phyloP scores from a whole-genome alignment of 768 basidiomycete species.

The Naganishia antarctica region DNA sequence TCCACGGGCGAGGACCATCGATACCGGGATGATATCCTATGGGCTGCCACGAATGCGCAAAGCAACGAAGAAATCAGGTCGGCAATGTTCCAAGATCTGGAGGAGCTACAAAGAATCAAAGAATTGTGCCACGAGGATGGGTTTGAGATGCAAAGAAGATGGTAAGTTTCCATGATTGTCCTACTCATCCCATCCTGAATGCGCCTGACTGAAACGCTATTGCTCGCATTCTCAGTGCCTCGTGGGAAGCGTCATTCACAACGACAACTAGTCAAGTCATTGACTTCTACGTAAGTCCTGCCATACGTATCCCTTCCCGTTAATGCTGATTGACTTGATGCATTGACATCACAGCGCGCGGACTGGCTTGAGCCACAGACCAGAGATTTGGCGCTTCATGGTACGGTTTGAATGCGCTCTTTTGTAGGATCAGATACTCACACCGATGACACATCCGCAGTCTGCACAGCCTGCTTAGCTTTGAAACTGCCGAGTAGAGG shows the following conservation, averaged over 20 bases:
- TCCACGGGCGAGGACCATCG: background rate
- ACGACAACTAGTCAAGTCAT: background rate
- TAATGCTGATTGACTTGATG: no score
- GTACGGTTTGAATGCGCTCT: background rate
- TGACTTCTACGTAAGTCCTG: background rate
- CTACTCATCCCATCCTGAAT: background rate
- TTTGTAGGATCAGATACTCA: no score
- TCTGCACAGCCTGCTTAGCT: slow-evolving; percentile 1
- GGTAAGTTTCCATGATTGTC: no score
- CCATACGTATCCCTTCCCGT: no score
- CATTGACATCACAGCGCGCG: background rate
- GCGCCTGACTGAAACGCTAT: background rate
- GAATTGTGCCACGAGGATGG: background rate
- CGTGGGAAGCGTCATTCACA: background rate
- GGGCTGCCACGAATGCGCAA: slow-evolving; percentile 12
- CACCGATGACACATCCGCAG: background rate
- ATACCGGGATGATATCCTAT: background rate
- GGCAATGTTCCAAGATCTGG: background rate
- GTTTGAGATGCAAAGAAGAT: background rate
- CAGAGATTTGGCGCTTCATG: background rate
- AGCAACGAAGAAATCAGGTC: slow-evolving; percentile 10
- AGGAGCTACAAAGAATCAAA: background rate
- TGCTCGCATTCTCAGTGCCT: background rate
- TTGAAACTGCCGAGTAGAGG: slow-evolving; percentile 3
- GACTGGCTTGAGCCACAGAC: slow-evolving; percentile 3